Evolutionary conservation across 192 early-diverging fungal species (phyloP).

Genomic region (Helicostylum pulchrum): DNA sequence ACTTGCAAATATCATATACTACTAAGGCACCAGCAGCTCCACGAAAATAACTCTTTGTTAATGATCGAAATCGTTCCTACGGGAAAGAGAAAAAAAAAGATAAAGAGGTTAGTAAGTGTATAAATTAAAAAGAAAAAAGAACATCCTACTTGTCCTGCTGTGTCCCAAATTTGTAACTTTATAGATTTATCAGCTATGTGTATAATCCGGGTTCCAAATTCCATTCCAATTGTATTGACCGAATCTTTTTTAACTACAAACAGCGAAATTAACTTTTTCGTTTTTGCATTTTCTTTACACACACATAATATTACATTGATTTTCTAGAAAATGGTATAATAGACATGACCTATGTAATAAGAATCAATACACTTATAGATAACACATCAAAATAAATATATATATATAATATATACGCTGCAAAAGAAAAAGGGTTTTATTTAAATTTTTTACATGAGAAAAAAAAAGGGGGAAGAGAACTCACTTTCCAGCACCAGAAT

Average conservation of each 20-base stretch:
- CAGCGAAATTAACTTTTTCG: neutral
- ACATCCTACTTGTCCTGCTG: slow-evolving; percentile 59
- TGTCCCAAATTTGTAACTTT: slow-evolving; percentile 75
- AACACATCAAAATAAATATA: neutral
- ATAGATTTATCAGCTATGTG: slow-evolving; percentile 62
- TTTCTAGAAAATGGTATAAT: slow-evolving; percentile 58
- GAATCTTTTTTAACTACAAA: slow-evolving; percentile 51
- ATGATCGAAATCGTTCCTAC: slow-evolving; percentile 58
- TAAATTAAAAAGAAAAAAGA: neutral
- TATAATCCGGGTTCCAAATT: slow-evolving; percentile 73
- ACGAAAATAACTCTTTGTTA: slow-evolving; percentile 78
- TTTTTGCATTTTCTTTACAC: neutral
- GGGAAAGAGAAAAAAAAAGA: neutral
- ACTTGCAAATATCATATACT: slow-evolving; percentile 79
- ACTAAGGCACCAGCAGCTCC: slow-evolving; percentile 75
- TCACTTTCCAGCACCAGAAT: slow-evolving; percentile 61
- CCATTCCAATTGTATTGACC: slow-evolving; percentile 77
- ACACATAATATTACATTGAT: slow-evolving; percentile 40
- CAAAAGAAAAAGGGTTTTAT: neutral
- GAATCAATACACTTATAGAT: slow-evolving; percentile 4
- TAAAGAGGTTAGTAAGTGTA: no score
- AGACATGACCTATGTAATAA: slow-evolving; percentile 45
- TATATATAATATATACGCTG: neutral
- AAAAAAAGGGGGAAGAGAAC: slow-evolving; percentile 1
- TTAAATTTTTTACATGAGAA: slow-evolving; percentile 3